Evolutionary conservation across 148 eudicot species (phyloP).

Genomic region (Pharnaceum exiguum): DNA sequence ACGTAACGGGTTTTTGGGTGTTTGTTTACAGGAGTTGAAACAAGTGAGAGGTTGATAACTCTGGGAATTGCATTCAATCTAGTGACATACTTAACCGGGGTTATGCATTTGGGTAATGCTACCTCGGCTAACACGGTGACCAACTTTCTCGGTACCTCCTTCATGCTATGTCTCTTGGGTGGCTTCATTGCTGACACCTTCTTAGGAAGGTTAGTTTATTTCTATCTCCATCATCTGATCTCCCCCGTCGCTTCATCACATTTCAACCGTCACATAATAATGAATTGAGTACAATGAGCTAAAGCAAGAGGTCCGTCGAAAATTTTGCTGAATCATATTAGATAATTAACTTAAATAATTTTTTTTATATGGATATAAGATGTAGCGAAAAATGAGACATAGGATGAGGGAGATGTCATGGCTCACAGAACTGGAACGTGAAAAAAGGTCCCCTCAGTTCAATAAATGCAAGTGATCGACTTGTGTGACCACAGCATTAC

Average conservation of each 20-base stretch:
- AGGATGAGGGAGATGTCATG: background rate
- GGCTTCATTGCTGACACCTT: slow-evolving; percentile 86
- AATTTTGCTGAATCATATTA: too few relatives aligned
- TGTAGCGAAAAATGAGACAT: background rate
- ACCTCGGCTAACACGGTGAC: slow-evolving; percentile 78
- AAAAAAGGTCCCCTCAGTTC: slow-evolving; percentile 2
- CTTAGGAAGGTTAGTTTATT: slow-evolving; percentile 55
- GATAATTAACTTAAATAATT: too few relatives aligned
- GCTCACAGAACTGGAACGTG: slow-evolving; percentile 10
- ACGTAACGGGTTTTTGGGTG: background rate
- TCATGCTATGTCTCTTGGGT: slow-evolving; percentile 82
- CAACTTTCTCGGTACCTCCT: slow-evolving; percentile 89
- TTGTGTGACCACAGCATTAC: background rate
- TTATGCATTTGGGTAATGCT: slow-evolving; percentile 91
- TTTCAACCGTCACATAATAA: too few relatives aligned
- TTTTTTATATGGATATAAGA: slow-evolving; percentile 1
- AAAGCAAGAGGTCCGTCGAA: too few relatives aligned
- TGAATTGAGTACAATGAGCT: too few relatives aligned
- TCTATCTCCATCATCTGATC: background rate
- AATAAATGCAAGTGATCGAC: slow-evolving; percentile 6
- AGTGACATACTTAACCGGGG: slow-evolving; percentile 76
- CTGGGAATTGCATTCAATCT: slow-evolving; percentile 81
- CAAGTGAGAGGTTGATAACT: slow-evolving; percentile 74
- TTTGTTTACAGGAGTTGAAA: slow-evolving; percentile 50
- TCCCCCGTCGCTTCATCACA: background rate